Conservation (phyloP, 2,329 filamentous ascomycete species). For the Colletotrichum musicola region DNA sequence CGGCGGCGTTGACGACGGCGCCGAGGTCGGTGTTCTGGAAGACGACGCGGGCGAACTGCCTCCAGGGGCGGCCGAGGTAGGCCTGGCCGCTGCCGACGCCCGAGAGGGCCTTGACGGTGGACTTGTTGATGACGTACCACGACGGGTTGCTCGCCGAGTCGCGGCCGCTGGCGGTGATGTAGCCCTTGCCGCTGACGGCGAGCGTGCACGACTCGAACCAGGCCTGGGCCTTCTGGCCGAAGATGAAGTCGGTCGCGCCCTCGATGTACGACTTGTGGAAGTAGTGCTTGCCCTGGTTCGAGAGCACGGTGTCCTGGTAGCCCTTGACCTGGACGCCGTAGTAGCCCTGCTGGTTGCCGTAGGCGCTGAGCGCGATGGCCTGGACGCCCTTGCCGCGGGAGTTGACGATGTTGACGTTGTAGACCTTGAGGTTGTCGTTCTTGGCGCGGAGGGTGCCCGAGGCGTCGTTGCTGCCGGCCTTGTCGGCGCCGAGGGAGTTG, state of each 20-base stretch:
- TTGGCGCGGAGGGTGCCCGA: constrained; percentile 48
- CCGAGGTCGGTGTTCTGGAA: constrained; percentile 64
- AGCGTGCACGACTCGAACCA: constrained; percentile 67
- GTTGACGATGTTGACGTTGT: constrained; percentile 69
- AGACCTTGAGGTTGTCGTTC: constrained; percentile 63
- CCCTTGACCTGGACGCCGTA: constrained; percentile 65
- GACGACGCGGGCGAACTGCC: constrained; percentile 59
- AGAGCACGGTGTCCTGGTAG: constrained; percentile 68
- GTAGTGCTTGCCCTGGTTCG: constrained; percentile 63
- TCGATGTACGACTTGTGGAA: constrained; percentile 66
- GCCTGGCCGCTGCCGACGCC: constrained; percentile 55
- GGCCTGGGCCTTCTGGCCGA: constrained; percentile 64
- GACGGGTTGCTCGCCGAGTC: constrained; percentile 51
- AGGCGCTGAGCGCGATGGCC: constrained; percentile 66
- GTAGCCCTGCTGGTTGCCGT: constrained; percentile 52
- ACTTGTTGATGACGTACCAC: constrained; percentile 62
- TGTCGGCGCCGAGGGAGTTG: constrained; percentile 54
- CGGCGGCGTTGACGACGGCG: constrained; percentile 69
- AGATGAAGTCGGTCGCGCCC: constrained; percentile 71
- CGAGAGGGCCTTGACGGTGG: constrained; percentile 53
- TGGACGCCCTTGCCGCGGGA: constrained; percentile 61
- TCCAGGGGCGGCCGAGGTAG: constrained; percentile 64
- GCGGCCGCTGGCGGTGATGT: constrained; percentile 59
- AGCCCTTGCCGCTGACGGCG: constrained; percentile 57
- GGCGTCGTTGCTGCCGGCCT: constrained; percentile 57